Evolutionary conservation across 2,329 filamentous ascomycete genomes (phyloP), one percentile per base, ranked within the genome.

Genomic region (Colletotrichum costaricense): DNA sequence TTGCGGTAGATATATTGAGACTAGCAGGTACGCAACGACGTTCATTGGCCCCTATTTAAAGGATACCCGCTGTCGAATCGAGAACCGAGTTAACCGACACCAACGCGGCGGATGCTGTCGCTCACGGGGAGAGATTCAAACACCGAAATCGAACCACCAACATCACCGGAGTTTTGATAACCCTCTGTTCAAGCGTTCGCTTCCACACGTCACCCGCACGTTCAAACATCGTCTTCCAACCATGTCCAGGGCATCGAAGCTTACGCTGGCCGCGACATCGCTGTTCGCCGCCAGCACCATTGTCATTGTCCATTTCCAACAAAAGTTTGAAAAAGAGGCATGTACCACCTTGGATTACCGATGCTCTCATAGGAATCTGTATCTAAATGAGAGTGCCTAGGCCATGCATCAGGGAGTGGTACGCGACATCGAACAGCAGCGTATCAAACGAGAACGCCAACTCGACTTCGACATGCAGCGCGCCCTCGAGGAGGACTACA

Each of bases 381-480:
- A 46, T 30, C 59, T 63, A 9, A 63, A 24, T 11, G 14, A 55
- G 9, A n/a, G 2, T 16, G n/a, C 24, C 19, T 69, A 96, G 97
- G 94, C 94, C 70, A 99, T 99, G 97, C 97, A 99, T 80, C 91
- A 93, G 77, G 97, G 97, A 57, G 97, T 99, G 55, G 87, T 98
- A 76, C 94, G 96, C 76, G 97, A 99, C 80, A 93, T 98, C 88
- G 96, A 98, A 80, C 95, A 97, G 80, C 95, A 98, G 81, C 92
- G 94, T 58, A 82, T 98, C 76, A 98, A 98, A 85, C 90, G 91
- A 76, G 97, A 99, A 82, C 92, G 97, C 72, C 94, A 97, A 82
- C 90, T 95, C 64, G 97, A 99, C 81, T 99, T 99, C 79, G 95
- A 98, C 76, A 91, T 97, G 90, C 97, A 99, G 81, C 90, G 88